A percentile compares a stretch with the other conserved stretches of the same genome.
These are phyloP conservation scores for Myriosclerotinia curreyana DNA, from an alignment of 2,329 filamentous ascomycete genomes.

Conservation along the genomic window DNA sequence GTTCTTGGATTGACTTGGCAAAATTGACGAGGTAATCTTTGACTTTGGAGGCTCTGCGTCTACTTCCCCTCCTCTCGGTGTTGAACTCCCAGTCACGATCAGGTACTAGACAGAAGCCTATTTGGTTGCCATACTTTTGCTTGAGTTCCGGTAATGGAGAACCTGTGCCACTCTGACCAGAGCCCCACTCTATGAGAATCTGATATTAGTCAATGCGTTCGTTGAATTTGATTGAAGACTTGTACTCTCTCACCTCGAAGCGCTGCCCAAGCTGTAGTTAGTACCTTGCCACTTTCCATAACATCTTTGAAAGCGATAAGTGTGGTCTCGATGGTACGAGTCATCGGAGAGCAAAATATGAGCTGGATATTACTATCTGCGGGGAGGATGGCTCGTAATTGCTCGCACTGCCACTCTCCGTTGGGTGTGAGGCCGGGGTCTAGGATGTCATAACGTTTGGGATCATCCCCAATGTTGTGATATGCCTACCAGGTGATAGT, in stretches of 20 bases:
- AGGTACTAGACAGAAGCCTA: neutral
- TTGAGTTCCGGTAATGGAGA: neutral
- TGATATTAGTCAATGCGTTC: neutral
- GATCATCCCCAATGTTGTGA: neutral
- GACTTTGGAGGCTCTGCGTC: neutral
- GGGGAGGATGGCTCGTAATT: neutral
- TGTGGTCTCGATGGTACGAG: neutral
- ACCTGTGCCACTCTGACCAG: neutral
- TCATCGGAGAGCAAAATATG: slow-evolving; percentile 3
- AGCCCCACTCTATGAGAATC: neutral
- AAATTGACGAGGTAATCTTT: neutral
- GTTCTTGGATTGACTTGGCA: neutral
- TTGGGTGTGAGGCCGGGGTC: slow-evolving; percentile 6
- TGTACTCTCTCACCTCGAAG: neutral
- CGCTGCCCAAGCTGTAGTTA: neutral
- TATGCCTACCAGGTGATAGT: neutral
- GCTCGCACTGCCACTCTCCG: neutral
- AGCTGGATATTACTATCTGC: neutral
- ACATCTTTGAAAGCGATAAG: neutral
- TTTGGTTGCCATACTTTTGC: neutral
- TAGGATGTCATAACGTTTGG: neutral
- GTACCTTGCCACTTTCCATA: neutral
- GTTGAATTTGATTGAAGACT: neutral
- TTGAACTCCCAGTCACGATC: neutral
- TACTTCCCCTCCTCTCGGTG: neutral